These are phyloP conservation scores for Thielaviopsis ethacetica DNA, from an alignment of 2,329 filamentous ascomycete species.

Conservation along the genomic window DNA sequence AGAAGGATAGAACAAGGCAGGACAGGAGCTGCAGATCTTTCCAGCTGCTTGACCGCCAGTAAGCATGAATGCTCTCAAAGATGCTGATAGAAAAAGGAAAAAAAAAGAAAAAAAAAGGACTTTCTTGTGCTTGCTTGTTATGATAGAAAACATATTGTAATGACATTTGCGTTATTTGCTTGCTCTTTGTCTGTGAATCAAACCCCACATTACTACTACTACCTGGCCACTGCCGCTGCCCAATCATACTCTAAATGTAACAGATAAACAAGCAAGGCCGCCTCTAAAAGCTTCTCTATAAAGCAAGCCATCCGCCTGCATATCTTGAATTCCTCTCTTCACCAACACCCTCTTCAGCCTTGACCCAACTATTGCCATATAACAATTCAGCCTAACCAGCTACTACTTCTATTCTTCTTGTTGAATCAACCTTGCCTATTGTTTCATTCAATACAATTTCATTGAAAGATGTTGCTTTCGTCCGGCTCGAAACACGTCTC, in stretches of 20 bases:
- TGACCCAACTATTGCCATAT: too few species aligned
- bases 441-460: background rate
- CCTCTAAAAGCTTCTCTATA: background rate
- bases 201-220: background rate
- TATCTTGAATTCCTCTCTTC: background rate
- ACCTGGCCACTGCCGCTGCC: background rate
- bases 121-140: background rate
- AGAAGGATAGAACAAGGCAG: too few species aligned
- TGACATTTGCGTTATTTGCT: background rate
- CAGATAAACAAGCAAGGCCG: too few species aligned
- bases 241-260: too few species aligned
- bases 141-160: background rate
- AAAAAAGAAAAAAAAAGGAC: background rate
- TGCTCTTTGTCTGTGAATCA: background rate
- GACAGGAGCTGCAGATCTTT: background rate
- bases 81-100: background rate
- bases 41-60: background rate
- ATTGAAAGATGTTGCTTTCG: conserved; percentile 11
- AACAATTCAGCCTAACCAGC: background rate
- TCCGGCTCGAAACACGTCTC: conserved; percentile 11
- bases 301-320: background rate
- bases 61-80: background rate
- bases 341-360: background rate
- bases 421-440: background rate
- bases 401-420: background rate